A percentile compares a stretch with the other conserved stretches of the same genome.
Evolutionary conservation across 306 rosid species (phyloP).

Genomic region (Morella rubra): DNA sequence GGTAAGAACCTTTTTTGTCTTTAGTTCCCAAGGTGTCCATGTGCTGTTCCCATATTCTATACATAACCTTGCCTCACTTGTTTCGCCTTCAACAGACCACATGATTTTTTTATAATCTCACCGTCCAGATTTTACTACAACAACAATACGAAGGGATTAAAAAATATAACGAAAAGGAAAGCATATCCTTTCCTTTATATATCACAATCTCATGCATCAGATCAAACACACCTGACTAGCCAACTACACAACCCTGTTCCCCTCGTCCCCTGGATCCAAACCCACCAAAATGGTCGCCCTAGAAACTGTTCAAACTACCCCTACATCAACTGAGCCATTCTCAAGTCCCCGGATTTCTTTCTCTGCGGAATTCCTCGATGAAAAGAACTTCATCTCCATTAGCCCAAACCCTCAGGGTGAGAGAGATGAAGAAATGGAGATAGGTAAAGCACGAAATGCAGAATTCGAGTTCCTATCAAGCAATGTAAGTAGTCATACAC

Average conservation of each 20-base stretch:
- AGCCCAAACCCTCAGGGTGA: conserved; percentile 56
- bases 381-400: conserved; percentile 81
- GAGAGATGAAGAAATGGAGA: conserved; percentile 35
- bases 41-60: conserved; percentile 80
- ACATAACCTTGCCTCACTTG: conserved; percentile 55
- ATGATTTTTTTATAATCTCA: conserved; percentile 61
- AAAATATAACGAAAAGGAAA: conserved; percentile 25
- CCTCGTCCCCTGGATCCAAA: conserved; percentile 26
- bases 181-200: conserved; percentile 49
- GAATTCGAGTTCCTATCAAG: conserved; percentile 91
- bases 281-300: conserved; percentile 46
- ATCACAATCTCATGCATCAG: conserved; percentile 51
- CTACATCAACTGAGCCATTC: conserved; percentile 49
- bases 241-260: conserved; percentile 3
- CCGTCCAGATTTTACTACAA: conserved; percentile 42
- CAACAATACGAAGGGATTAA: conserved; percentile 39
- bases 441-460: conserved; percentile 48
- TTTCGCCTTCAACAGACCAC: conserved; percentile 75
- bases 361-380: conserved; percentile 88
- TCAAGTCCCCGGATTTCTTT: conserved; percentile 91
- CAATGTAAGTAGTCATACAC: conserved; percentile 47
- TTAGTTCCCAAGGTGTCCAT: conserved; percentile 74
- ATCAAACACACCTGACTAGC: conserved; percentile 28
- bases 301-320: conserved; percentile 46
- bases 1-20: conserved; percentile 51